Percentiles rank a stretch among this genome's conserved stretches.
Evolutionary conservation across 1,139 yeast genomes (phyloP).

Genomic region (Lodderomyces orthopsilosis): DNA sequence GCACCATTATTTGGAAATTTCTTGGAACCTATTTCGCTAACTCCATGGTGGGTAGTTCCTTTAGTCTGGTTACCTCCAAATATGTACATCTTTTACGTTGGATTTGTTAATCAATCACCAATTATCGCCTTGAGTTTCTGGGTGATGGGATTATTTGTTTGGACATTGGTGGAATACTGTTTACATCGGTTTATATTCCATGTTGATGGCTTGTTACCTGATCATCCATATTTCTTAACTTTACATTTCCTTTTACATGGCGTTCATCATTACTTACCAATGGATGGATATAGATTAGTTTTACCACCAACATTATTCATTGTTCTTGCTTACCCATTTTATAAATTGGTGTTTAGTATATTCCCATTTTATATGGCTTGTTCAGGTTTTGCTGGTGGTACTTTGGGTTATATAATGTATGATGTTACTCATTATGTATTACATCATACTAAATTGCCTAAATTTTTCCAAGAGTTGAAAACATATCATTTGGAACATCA

Average conservation of each 20-base stretch:
- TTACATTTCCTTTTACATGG: slow-evolving; percentile 92
- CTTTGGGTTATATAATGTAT: slow-evolving; percentile 86
- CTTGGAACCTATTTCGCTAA: slow-evolving; percentile 46
- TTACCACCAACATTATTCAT: slow-evolving; percentile 89
- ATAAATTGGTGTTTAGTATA: slow-evolving; percentile 34
- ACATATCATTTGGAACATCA: slow-evolving; percentile 95
- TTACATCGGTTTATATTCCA: slow-evolving; percentile 93
- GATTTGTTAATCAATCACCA: slow-evolving; percentile 35
- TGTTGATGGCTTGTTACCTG: slow-evolving; percentile 81
- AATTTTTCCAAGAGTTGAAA: slow-evolving; percentile 71
- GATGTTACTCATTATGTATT: slow-evolving; percentile 84
- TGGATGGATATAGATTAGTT: slow-evolving; percentile 90
- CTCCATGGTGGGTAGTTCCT: slow-evolving; percentile 76
- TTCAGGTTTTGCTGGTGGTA: slow-evolving; percentile 84
- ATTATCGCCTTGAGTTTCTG: slow-evolving; percentile 42
- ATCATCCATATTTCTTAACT: slow-evolving; percentile 69
- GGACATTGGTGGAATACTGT: slow-evolving; percentile 89
- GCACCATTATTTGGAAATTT: slow-evolving; percentile 67
- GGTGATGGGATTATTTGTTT: slow-evolving; percentile 70
- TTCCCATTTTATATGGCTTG: slow-evolving; percentile 50
- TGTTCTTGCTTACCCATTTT: slow-evolving; percentile 44
- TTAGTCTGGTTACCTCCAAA: slow-evolving; percentile 83
- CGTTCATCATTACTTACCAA: slow-evolving; percentile 94
- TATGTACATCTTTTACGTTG: slow-evolving; percentile 43
- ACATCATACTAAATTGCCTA: slow-evolving; percentile 83